Conservation (phyloP, 2,329 filamentous ascomycete genomes). For the Talaromyces sp. region DNA sequence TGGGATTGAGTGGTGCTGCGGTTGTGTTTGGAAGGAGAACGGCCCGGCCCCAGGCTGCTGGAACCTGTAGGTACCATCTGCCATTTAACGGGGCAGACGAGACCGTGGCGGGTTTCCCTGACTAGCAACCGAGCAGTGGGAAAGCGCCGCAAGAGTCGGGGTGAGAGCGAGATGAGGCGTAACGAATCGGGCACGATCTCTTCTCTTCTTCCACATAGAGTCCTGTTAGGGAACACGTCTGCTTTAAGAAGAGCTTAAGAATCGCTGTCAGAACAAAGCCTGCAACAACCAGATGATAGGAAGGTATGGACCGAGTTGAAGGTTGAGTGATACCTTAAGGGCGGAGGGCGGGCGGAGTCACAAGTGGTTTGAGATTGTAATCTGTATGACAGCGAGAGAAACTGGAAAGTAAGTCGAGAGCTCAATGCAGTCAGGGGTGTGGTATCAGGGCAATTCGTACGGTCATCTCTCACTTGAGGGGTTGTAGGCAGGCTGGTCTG, state of each 20-base stretch:
- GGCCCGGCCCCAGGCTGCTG: slow-evolving; percentile 57
- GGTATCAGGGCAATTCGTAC: slow-evolving; percentile 15
- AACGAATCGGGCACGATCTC: slow-evolving; percentile 46
- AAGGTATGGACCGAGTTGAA: slow-evolving; percentile 14
- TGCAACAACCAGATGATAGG: slow-evolving; percentile 11
- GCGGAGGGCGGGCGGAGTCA: slow-evolving; percentile 31
- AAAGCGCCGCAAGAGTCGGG: slow-evolving; percentile 25
- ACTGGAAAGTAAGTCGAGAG: slow-evolving; percentile 10
- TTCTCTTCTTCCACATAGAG: slow-evolving; percentile 55
- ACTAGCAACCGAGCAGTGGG: slow-evolving; percentile 28
- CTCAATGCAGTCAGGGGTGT: slow-evolving; percentile 6
- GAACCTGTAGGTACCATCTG: slow-evolving; percentile 59
- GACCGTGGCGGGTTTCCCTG: slow-evolving; percentile 43
- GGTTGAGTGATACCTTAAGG: slow-evolving; percentile 25
- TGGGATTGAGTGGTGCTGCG: slow-evolving; percentile 47
- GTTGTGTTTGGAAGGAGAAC: slow-evolving; percentile 50
- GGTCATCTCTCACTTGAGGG: slow-evolving; percentile 13
- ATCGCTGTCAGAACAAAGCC: slow-evolving; percentile 18
- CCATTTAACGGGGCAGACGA: slow-evolving; percentile 56
- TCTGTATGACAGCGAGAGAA: slow-evolving; percentile 5
- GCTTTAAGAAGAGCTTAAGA: slow-evolving; percentile 19
- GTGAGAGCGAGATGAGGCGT: slow-evolving; percentile 37
- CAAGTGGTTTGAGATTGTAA: slow-evolving; percentile 26
- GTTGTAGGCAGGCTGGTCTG: slow-evolving; percentile 17
- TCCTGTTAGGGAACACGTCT: slow-evolving; percentile 39